These are phyloP conservation scores for Mangifera indica DNA, from an alignment of 345 rosid genomes.

Conservation along the genomic window DNA sequence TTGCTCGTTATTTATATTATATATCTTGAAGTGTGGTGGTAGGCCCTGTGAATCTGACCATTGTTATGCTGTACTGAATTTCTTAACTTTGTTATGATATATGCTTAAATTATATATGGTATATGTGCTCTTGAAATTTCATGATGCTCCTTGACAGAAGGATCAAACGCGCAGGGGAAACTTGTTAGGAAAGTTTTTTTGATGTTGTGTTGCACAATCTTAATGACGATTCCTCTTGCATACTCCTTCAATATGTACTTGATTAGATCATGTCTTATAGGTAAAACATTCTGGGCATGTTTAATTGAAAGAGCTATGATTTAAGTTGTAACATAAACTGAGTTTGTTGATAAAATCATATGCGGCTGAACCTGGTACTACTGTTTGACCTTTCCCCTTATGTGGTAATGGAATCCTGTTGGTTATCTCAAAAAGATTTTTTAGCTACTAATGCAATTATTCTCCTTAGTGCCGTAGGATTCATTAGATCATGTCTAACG, in stretches of 20 bases:
- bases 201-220: background rate
- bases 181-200: background rate
- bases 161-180: background rate
- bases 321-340: background rate
- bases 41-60: conserved; percentile 13
- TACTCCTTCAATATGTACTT: background rate
- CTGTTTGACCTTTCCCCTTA: background rate
- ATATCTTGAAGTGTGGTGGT: conserved; percentile 7
- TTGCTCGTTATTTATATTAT: background rate
- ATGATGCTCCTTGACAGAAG: background rate
- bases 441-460: background rate
- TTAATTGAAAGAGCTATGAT: background rate
- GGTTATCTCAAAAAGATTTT: background rate
- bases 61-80: background rate
- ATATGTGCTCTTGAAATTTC: conserved; percentile 8
- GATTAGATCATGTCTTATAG: background rate
- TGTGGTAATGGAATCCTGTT: conserved; percentile 12
- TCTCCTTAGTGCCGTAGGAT: conserved; percentile 1
- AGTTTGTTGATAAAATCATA: background rate
- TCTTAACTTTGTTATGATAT: background rate
- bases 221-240: conserved; percentile 8
- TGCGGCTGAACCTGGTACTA: background rate
- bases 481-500: conserved; percentile 2
- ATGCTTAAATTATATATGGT: conserved; percentile 3
- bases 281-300: background rate